Evolutionary conservation across 2,329 filamentous ascomycete genomes (phyloP).

Genomic region (Cytospora chrysosperma): DNA sequence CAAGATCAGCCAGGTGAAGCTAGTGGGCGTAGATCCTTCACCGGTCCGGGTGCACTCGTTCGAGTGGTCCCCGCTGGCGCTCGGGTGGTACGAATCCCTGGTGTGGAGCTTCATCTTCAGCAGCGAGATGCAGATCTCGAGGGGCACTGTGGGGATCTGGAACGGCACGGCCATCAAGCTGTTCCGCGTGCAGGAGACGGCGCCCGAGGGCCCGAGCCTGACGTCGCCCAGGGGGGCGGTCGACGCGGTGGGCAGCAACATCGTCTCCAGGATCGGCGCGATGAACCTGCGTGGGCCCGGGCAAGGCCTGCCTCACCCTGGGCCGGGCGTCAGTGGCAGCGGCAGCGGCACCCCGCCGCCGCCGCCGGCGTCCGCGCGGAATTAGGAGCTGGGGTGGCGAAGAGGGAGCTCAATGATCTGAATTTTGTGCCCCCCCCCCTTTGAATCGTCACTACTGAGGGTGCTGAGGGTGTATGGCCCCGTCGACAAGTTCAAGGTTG

Average conservation of each 20-base stretch:
- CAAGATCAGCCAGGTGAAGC: slow-evolving; percentile 58
- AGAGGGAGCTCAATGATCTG: too few relatives aligned
- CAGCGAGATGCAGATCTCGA: slow-evolving; percentile 82
- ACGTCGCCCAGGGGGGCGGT: slow-evolving; percentile 86
- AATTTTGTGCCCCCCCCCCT: too few relatives aligned
- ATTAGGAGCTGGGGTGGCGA: too few relatives aligned
- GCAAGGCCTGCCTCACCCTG: slow-evolving; percentile 2
- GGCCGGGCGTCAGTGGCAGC: neutral
- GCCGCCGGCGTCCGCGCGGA: neutral
- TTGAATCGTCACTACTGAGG: neutral
- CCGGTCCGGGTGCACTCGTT: slow-evolving; percentile 81
- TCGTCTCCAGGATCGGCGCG: slow-evolving; percentile 82
- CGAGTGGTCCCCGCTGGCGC: slow-evolving; percentile 85
- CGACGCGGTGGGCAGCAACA: slow-evolving; percentile 86
- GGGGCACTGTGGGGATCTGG: slow-evolving; percentile 90
- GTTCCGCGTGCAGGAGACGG: slow-evolving; percentile 86
- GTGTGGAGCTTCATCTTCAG: slow-evolving; percentile 93
- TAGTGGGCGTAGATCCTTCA: slow-evolving; percentile 73
- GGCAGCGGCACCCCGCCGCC: slow-evolving; percentile 1
- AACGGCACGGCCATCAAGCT: slow-evolving; percentile 85
- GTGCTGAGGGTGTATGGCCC: neutral
- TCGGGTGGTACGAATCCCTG: slow-evolving; percentile 95
- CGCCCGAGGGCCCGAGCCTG: slow-evolving; percentile 74
- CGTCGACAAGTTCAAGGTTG: too few relatives aligned
- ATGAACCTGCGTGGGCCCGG: slow-evolving; percentile 63